Percentiles rank a stretch among this genome's conserved stretches.
phyloP scores from a whole-genome alignment of 2,329 filamentous ascomycete species.

The Ascochyta koolunga region DNA sequence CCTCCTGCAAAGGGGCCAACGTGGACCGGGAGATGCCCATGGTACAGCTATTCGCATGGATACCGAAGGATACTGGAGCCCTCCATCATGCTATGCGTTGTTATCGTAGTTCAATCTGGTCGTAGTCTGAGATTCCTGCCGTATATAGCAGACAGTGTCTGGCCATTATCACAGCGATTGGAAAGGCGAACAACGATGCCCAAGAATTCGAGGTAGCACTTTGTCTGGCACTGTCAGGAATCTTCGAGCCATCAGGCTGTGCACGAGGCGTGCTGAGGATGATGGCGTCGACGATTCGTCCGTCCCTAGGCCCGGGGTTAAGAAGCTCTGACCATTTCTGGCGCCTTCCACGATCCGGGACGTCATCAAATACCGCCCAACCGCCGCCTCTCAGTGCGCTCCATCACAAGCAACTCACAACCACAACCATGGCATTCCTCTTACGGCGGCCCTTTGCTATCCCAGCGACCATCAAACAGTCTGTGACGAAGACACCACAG shows the following conservation, averaged over 20 bases:
- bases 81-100: no score
- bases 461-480: constrained; percentile 63
- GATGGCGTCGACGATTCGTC: constrained; percentile 9
- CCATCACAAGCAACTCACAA: constrained; percentile 3
- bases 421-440: constrained; percentile 65
- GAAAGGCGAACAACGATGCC: no score
- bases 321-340: constrained; percentile 16
- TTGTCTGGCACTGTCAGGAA: not conserved
- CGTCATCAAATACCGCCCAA: constrained; percentile 14
- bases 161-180: no score
- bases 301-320: constrained; percentile 11
- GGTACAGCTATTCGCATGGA: no score
- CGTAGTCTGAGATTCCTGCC: no score
- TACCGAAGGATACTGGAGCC: no score
- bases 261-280: constrained; percentile 12
- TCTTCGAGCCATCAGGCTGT: constrained; percentile 1
- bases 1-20: no score
- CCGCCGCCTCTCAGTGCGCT: constrained; percentile 2
- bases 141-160: no score
- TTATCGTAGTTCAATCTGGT: no score
- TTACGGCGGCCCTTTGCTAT: constrained; percentile 69
- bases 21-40: no score
- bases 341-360: constrained; percentile 16
- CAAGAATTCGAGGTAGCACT: no score
- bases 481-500: constrained; percentile 54